Percentiles rank a stretch among this genome's conserved stretches.
Evolutionary conservation across 805 yeast species (phyloP).

Genomic region (Clavispora carvajalis): DNA sequence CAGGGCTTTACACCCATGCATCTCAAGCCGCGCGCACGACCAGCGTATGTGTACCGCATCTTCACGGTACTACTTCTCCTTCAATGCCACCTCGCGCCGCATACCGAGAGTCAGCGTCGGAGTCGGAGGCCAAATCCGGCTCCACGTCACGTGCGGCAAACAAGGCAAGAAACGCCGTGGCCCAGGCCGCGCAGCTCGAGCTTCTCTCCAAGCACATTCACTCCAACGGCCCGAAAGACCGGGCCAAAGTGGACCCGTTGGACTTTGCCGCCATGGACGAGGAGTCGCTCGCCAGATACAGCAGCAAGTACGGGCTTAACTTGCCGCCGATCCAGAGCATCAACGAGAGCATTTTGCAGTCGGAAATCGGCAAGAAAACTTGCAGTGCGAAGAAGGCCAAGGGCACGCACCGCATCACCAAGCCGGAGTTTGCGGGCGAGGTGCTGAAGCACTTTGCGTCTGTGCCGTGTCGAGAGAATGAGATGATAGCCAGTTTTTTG

Average conservation of each 20-base stretch:
- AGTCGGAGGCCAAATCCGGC: conserved; percentile 22
- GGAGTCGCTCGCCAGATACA: conserved; percentile 64
- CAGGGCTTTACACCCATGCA: neutral
- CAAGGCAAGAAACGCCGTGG: conserved; percentile 54
- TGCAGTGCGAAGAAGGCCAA: conserved; percentile 21
- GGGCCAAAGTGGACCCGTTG: conserved; percentile 47
- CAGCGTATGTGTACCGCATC: neutral
- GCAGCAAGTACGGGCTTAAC: conserved; percentile 50
- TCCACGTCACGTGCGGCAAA: conserved; percentile 40
- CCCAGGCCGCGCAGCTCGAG: conserved; percentile 67
- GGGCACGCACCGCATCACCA: conserved; percentile 43
- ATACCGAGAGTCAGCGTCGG: conserved; percentile 35
- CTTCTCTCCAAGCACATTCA: conserved; percentile 62
- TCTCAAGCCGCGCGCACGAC: no score
- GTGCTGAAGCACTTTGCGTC: conserved; percentile 65
- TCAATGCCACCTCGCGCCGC: conserved; percentile 16
- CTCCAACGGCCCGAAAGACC: conserved; percentile 66
- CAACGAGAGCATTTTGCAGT: conserved; percentile 64
- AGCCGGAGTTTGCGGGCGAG: conserved; percentile 52
- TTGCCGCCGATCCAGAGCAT: conserved; percentile 59
- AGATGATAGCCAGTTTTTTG: conserved; percentile 80
- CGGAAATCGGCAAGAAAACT: conserved; percentile 72
- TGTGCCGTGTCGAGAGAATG: conserved; percentile 67
- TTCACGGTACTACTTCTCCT: no score
- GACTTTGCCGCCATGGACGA: conserved; percentile 66